Percentiles rank a stretch among this genome's conserved stretches.
phyloP scores from a whole-genome alignment of 805 yeast genomes.

The Saturnispora serradocipensis region DNA sequence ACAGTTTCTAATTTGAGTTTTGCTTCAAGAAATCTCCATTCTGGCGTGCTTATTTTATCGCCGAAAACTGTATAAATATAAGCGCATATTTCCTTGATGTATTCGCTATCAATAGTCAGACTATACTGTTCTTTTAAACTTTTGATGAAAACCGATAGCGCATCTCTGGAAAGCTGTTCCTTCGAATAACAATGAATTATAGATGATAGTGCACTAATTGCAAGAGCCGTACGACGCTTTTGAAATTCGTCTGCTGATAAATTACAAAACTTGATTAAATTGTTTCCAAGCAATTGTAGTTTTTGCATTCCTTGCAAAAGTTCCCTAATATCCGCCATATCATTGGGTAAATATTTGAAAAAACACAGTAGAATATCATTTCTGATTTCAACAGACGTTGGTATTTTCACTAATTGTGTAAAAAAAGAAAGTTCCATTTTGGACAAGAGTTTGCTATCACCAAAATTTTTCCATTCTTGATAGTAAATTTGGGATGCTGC shows the following conservation, averaged over 20 bases:
- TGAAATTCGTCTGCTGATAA: slow-evolving; percentile 2
- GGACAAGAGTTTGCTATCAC: slow-evolving; percentile 11
- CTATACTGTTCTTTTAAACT: slow-evolving; percentile 2
- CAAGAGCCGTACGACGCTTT: not conserved
- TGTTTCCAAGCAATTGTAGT: slow-evolving; percentile 8
- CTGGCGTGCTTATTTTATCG: slow-evolving; percentile 14
- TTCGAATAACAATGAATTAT: not conserved
- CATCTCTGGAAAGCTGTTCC: not conserved
- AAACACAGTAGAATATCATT: slow-evolving; percentile 4
- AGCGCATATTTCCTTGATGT: slow-evolving; percentile 15
- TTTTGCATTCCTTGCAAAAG: not conserved
- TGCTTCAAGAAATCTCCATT: slow-evolving; percentile 13
- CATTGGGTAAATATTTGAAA: slow-evolving; percentile 8
- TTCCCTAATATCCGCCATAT: not conserved
- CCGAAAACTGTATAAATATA: slow-evolving; percentile 21
- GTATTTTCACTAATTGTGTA: slow-evolving; percentile 2
- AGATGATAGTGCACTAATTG: slow-evolving; percentile 4
- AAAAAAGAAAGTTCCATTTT: slow-evolving; percentile 20
- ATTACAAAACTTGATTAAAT: not conserved
- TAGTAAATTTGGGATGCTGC: slow-evolving; percentile 15
- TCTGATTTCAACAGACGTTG: not conserved
- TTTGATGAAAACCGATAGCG: not conserved
- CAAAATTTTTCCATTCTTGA: slow-evolving; percentile 26
- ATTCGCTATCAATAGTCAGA: slow-evolving; percentile 9
- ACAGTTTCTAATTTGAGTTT: slow-evolving; percentile 9